These are phyloP conservation scores for Vickermania ingenoplastis DNA, from an alignment of 208 protist genomes.

Conservation along the genomic window DNA sequence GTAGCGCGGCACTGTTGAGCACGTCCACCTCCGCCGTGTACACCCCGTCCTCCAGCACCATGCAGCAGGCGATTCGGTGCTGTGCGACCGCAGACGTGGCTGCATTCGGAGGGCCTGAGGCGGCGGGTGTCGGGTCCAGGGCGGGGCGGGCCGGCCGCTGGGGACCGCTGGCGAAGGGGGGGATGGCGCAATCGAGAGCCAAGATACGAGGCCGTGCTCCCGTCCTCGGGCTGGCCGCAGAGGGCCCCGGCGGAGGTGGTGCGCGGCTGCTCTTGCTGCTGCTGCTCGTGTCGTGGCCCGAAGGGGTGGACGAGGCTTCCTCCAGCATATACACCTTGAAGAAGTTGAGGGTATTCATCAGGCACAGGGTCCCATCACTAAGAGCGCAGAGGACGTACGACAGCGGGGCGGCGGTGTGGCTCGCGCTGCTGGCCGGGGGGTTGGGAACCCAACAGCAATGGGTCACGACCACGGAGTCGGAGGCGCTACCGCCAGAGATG, in stretches of 20 bases:
- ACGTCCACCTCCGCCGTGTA: not conserved
- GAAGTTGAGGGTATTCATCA: conserved; percentile 59
- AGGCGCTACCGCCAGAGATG: conserved; percentile 42
- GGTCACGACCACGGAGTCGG: conserved; percentile 30
- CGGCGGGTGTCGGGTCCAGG: not conserved
- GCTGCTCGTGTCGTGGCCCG: not conserved
- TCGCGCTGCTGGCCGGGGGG: not conserved
- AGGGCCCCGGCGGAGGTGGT: not conserved
- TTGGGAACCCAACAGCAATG: conserved; percentile 43
- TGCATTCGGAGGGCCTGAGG: not conserved
- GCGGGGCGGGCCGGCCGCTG: not conserved
- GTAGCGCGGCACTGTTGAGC: not conserved
- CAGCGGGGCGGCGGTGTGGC: conserved; percentile 7
- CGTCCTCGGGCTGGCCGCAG: not conserved
- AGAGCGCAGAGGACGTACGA: conserved; percentile 53
- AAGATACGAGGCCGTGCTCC: not conserved
- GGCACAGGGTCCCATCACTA: conserved; percentile 43
- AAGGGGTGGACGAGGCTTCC: not conserved
- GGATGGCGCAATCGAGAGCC: not conserved
- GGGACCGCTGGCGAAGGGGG: not conserved
- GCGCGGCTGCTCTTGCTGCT: not conserved
- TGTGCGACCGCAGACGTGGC: not conserved
- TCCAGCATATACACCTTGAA: conserved; percentile 63
- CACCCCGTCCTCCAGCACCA: not conserved
- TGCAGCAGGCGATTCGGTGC: not conserved